Conservation (phyloP, 2,329 filamentous ascomycete species). For the Didymellaceae sp. region DNA sequence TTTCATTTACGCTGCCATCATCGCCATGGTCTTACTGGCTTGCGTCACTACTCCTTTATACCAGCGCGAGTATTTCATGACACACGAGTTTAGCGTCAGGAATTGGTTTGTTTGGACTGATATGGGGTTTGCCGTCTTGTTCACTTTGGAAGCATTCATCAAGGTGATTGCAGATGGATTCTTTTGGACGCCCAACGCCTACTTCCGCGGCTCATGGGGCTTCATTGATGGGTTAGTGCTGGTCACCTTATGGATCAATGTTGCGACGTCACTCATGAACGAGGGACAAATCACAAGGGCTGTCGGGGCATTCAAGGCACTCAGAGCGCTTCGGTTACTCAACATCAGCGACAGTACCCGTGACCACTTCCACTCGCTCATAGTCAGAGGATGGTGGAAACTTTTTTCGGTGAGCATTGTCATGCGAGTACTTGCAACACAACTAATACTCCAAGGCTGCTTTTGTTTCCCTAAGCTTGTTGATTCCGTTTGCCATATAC, state of each 20-base stretch:
- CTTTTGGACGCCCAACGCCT: slow-evolving; percentile 96
- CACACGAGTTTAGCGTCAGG: slow-evolving; percentile 63
- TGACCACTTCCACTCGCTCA: slow-evolving; percentile 95
- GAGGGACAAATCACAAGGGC: slow-evolving; percentile 87
- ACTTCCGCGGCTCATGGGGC: slow-evolving; percentile 95
- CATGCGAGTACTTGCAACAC: not conserved
- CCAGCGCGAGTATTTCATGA: slow-evolving; percentile 82
- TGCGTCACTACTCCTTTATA: slow-evolving; percentile 95
- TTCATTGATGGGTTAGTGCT: slow-evolving; percentile 93
- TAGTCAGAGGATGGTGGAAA: slow-evolving; percentile 93
- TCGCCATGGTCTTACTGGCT: slow-evolving; percentile 96
- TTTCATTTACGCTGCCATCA: slow-evolving; percentile 90
- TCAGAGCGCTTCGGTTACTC: slow-evolving; percentile 86
- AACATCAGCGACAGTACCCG: slow-evolving; percentile 96
- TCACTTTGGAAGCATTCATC: slow-evolving; percentile 84
- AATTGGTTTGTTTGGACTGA: slow-evolving; percentile 98
- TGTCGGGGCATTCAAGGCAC: slow-evolving; percentile 94
- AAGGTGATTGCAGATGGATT: slow-evolving; percentile 96
- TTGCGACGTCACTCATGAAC: slow-evolving; percentile 79
- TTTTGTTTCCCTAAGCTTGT: slow-evolving; percentile 89
- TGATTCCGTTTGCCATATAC: slow-evolving; percentile 97
- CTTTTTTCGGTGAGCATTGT: slow-evolving; percentile 72
- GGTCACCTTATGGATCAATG: slow-evolving; percentile 93
- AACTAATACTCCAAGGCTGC: slow-evolving; percentile 64
- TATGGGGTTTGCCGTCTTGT: slow-evolving; percentile 84